Base-by-base conservation (phyloP, 495 filamentous ascomycete species). In the Talaromyces adpressus region DNA sequence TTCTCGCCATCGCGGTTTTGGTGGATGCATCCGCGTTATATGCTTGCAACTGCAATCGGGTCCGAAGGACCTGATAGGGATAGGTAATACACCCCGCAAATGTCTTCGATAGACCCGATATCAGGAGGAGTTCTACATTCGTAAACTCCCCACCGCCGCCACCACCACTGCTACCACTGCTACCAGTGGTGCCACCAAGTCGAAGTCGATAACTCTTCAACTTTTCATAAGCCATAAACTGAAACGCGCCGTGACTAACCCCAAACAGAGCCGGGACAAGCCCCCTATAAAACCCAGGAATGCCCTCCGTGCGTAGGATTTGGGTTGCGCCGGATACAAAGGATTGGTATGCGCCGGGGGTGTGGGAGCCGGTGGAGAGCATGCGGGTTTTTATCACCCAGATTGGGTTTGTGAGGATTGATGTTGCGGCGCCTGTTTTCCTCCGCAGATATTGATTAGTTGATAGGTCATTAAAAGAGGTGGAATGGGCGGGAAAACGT, bases 301-400 rank as follows among this genome's bases (percentile, higher is more conserved):
- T 61, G 7, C 94, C 94, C 70, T 97, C 92, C 27, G 75, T 76
- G 5, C 69, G 74, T 54, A 87, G 80, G 9, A 97, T 84, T 57
- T 84, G 82, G 30, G 65, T 74, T 29, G 84, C 81, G 57, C 94
- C 94, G 59, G 86, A 77, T 58, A 77, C 76, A 73, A 96, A 87
- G 64, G 83, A 87, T n/a, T 83, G 77, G 75, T 98, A 99, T 5
- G 93, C 93, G 59, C 91, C 91, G 1, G 86, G 88, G 25, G 84
- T 80, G 47, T 78, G 74, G 54, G 83, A 82, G 67, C 92, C 87
- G 3, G 88, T 91, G 32, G 92, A 90, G 12, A 99, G 79, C 93
- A 99, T 98, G 58, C 94, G 90, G 3, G 94, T 99, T 74, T 98
- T 98, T 71, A 99, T 84, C 6, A 99, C 94, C 94, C 94, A 99